A percentile compares a stretch with the other conserved stretches of the same genome.
phyloP scores from a whole-genome alignment of 306 rosid species.

The Astragalus glycyphyllos region DNA sequence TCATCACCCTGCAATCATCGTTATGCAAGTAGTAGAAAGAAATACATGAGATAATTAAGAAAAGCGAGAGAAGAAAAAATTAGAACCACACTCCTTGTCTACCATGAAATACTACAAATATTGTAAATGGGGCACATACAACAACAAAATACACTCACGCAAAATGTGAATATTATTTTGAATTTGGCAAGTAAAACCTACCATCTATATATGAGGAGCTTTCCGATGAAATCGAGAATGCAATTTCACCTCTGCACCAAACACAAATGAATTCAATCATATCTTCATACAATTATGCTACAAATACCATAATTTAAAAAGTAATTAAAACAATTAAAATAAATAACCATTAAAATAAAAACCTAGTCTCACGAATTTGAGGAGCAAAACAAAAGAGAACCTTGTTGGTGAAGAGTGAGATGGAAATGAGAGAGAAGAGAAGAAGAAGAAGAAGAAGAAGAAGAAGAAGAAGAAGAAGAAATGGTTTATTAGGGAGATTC shows the following conservation, averaged over 20 bases:
- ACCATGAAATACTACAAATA: too few species aligned
- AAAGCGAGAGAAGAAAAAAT: background rate
- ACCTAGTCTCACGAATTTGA: background rate
- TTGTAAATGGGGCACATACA: too few species aligned
- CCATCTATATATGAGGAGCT: background rate
- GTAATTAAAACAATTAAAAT: background rate
- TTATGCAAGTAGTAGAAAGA: conserved; percentile 21
- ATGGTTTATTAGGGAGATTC: background rate
- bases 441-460: too few species aligned
- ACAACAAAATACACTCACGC: background rate
- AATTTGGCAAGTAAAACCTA: background rate
- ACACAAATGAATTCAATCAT: background rate
- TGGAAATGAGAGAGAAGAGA: background rate
- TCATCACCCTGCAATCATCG: conserved; percentile 61
- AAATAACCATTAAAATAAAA: background rate
- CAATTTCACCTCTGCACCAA: conserved; percentile 16
- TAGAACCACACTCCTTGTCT: too few species aligned
- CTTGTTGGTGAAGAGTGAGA: background rate
- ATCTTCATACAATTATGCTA: background rate
- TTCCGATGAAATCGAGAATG: background rate
- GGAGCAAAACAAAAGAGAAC: background rate
- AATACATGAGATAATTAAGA: conserved; percentile 5
- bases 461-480: background rate
- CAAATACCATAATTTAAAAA: background rate
- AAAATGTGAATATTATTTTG: too few species aligned